Evolutionary conservation across 768 basidiomycete genomes (phyloP), one percentile per base, ranked within the genome.

Genomic region (Fomitopsis pulvina): DNA sequence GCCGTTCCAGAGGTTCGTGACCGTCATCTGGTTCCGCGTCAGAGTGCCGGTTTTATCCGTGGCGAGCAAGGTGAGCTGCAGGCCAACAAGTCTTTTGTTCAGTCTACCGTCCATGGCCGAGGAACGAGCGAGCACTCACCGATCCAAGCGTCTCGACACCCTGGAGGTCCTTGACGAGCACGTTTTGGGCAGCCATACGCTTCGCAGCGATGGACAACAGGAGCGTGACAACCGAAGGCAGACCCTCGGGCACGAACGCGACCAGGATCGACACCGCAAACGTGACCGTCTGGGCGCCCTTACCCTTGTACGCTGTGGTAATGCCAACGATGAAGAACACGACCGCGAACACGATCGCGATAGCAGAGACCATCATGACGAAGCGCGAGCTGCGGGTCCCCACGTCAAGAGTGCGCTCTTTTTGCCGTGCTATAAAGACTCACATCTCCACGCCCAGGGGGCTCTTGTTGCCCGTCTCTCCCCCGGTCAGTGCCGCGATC

Each of bases 21-120:
- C 82, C 12, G 83, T 84, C 83, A 85, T 85, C 60, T 84, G 82
- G 60, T 85, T 85, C 34, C 80, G 66, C 9, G 83, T 85, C 46
- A 85, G 62, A 14, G 83, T 85, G 10, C 83, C 83, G 1, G 83
- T 85, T 63, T 85, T 85, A 59, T 85, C 83, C 8, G 83, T 84
- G 4, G 83, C 83, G 11, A 85, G 66, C 10, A 84, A 70, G 0
- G 82, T 85, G 20, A 83, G 65, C 78, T 80, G 53, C 14, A 18
- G 14, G 41, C 14, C 10, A 4, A 22, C 24, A 9, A 41, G 41
- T 22, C 41, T 41, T 22, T n/a, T 26, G 1, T 25, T 38, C 9
- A 30, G 21, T 29, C 44, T 27, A 40, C 14, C 14, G 34, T 37
- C 14, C 26, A 22, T 21, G 4, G 53, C 20, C 16, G 16, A 41